phyloP scores from a whole-genome alignment of 371 early-diverging fungal genomes.

The Choanephora cucurbitarum region DNA sequence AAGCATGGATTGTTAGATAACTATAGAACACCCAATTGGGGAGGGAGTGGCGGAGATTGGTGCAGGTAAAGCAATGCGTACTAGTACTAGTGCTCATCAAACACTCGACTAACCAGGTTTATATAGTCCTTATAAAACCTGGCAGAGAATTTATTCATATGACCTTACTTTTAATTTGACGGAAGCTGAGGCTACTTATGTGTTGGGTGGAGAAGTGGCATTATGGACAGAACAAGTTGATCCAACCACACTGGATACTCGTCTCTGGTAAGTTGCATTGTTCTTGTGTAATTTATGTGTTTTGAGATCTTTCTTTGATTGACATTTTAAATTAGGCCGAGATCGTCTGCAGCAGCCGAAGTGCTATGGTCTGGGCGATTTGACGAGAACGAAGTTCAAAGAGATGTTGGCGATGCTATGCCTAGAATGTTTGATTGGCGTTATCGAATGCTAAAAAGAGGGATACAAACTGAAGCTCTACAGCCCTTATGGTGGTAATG shows the following conservation, averaged over 20 bases:
- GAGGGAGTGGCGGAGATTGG: conserved; percentile 51
- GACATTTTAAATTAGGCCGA: conserved; percentile 30
- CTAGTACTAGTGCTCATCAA: not conserved
- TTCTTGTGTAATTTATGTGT: too few relatives aligned
- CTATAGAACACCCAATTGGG: conserved; percentile 39
- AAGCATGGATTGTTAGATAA: conserved; percentile 26
- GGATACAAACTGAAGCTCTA: conserved; percentile 68
- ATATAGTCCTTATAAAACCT: conserved; percentile 72
- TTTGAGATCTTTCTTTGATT: too few relatives aligned
- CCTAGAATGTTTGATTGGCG: conserved; percentile 76
- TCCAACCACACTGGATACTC: conserved; percentile 57
- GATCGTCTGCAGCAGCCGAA: conserved; percentile 59
- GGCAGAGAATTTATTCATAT: conserved; percentile 79
- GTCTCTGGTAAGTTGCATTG: conserved; percentile 59
- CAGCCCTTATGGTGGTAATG: conserved; percentile 81
- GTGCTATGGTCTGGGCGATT: conserved; percentile 76
- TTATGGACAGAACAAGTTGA: conserved; percentile 81
- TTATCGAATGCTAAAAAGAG: conserved; percentile 68
- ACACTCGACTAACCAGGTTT: not conserved
- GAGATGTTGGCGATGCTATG: conserved; percentile 63
- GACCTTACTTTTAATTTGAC: conserved; percentile 68
- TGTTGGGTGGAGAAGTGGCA: conserved; percentile 55
- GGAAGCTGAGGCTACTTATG: conserved; percentile 46
- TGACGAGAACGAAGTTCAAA: conserved; percentile 53
- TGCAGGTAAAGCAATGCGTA: conserved; percentile 31